phyloP scores from a whole-genome alignment of 2,329 filamentous ascomycete species.

The Arachnomyces sp. region DNA sequence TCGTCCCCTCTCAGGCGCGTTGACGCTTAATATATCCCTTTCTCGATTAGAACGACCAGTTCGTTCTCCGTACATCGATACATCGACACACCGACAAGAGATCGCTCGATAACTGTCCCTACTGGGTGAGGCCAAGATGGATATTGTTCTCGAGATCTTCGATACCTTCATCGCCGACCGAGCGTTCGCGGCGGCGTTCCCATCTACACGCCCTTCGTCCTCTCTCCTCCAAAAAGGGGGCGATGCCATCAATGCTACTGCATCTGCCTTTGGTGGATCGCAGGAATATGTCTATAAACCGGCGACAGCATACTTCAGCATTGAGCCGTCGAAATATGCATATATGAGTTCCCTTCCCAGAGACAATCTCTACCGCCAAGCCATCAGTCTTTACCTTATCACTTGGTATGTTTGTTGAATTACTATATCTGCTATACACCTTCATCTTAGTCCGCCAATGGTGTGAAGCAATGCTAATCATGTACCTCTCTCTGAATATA shows the following conservation, averaged over 20 bases:
- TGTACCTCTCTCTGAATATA: constrained; percentile 32
- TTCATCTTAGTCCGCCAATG: constrained; percentile 6
- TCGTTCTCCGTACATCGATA: too few relatives aligned
- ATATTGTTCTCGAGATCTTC: constrained; percentile 78
- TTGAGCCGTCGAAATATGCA: constrained; percentile 67
- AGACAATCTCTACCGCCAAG: constrained; percentile 70
- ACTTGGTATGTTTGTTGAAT: constrained; percentile 61
- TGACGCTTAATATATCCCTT: too few relatives aligned
- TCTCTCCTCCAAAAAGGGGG: constrained; percentile 44
- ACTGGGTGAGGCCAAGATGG: constrained; percentile 54
- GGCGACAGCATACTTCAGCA: constrained; percentile 59
- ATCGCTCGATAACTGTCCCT: constrained; percentile 45
- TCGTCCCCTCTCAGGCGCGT: too few relatives aligned
- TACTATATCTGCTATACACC: neutral
- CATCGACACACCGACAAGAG: constrained; percentile 45
- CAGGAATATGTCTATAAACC: constrained; percentile 55
- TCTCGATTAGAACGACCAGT: too few relatives aligned
- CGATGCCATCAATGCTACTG: constrained; percentile 49
- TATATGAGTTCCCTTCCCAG: constrained; percentile 71
- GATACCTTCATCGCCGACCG: constrained; percentile 79
- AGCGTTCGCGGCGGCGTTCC: constrained; percentile 65
- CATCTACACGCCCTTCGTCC: constrained; percentile 49
- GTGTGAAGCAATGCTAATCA: neutral
- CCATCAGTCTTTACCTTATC: constrained; percentile 68
- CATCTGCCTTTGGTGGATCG: constrained; percentile 48